Evolutionary conservation across 2,329 filamentous ascomycete species (phyloP), one percentile per base, ranked within the genome.

Genomic region (Trematosphaeria pertusa): DNA sequence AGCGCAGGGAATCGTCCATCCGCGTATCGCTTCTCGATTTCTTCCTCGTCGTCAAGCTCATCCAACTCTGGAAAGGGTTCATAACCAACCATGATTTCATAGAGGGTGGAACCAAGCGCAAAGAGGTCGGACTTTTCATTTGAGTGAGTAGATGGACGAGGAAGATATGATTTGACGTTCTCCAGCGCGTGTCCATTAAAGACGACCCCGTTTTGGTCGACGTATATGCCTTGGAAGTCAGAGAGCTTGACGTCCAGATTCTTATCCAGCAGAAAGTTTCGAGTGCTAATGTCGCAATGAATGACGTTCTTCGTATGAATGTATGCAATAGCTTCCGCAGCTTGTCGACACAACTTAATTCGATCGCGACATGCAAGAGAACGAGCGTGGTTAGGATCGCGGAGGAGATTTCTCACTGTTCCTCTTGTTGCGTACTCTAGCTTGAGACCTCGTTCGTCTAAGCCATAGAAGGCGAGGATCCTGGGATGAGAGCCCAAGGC

Each of bases 91-190:
- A 60, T 54, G 14, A 55, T 60, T 9, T 48, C 30, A 33, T 54
- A 60, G n/a, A 62, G 54, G 4, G 50, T 19, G 12, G 54, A 45
- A 2, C 54, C 49, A 2, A 59, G 43, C 30, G 58, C 48, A 34
- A 61, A 61, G 30, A 58, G 37, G 30, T 61, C 50, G 3, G 46
- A 54, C 22, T 48, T 56, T 3, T 6, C 10, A 30, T 54, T 43
- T 5, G 51, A 37, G 37, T n/a, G n/a, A n/a, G n/a, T n/a, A n/a
- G n/a, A n/a, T n/a, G n/a, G n/a, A n/a, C n/a, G n/a, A n/a, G n/a
- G n/a, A n/a, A n/a, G n/a, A n/a, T n/a, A n/a, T n/a, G n/a, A n/a
- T n/a, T n/a, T n/a, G n/a, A n/a, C n/a, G n/a, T n/a, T n/a, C n/a
- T n/a, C n/a, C n/a, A n/a, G n/a, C n/a, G n/a, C n/a, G n/a, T n/a